Base-by-base conservation (phyloP, 805 yeast species). In the Saturnispora kantuleensis region DNA sequence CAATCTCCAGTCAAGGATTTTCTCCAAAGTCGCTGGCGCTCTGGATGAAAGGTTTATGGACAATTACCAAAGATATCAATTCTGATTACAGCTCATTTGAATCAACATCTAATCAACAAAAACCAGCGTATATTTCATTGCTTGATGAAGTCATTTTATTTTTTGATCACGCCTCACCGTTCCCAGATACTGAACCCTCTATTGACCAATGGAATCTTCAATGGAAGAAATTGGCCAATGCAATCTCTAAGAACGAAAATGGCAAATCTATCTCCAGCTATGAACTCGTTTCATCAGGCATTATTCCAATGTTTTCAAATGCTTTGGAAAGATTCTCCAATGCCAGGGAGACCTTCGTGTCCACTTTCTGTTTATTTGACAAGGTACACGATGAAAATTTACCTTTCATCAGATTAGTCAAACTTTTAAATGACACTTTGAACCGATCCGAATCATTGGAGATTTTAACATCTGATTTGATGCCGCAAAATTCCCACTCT, bases 401-500 rank as follows among this genome's bases (percentile, higher is more conserved):
- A 4, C 66, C 74, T 0, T 55, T 78, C 36, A 64, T 63, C 5
- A 54, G 66, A 3, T 62, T 85, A 17, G 71, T 85, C 1, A 61
- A 63, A 4, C 76, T 79, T 48, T 63, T 87, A 13, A 93, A 86
- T 49, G 88, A 84, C 45, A 77, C 85, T 0, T 61, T 87, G 17
- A 77, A 85, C 1, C 70, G 95, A 52, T 69, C 78, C 0, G 96
- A 88, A 57, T 67, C 81, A 0, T 84, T 87, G 58, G 82, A 78
- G 35, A 76, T 87, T 13, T 63, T 76, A 55, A 84, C 73, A 11
- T 46, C 49, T 4, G 48, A 50, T 17, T 31, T 41, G 17, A 41
- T 52, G 2, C 38, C 40, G 5, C 39, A 33, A 15, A 41, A 49
- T 5, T 48, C 55, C 5, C 45, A 41, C n/a, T 36, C 55, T 4